These are phyloP conservation scores for Ulmus americana DNA, from an alignment of 331 rosid genomes.

Conservation along the genomic window DNA sequence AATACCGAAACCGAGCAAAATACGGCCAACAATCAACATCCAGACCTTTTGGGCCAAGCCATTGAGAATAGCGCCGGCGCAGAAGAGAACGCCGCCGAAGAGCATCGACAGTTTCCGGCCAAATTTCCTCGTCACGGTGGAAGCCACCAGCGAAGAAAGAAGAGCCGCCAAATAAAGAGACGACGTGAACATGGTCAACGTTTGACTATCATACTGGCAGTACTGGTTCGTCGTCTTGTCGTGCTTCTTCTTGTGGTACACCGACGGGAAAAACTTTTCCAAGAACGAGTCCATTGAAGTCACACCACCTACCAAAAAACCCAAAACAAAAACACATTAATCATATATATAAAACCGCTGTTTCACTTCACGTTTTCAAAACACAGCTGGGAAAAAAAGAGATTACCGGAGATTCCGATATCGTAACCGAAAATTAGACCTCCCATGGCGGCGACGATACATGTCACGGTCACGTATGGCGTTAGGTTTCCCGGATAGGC, in stretches of 20 bases:
- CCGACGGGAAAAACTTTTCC: slow-evolving; percentile 57
- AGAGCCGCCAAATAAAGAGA: slow-evolving; percentile 81
- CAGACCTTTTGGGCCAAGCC: slow-evolving; percentile 50
- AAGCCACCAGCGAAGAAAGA: slow-evolving; percentile 62
- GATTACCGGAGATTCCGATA: slow-evolving; percentile 79
- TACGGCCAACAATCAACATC: slow-evolving; percentile 83
- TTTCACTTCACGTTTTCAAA: neutral
- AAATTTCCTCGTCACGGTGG: slow-evolving; percentile 54
- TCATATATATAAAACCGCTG: neutral
- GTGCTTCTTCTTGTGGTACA: slow-evolving; percentile 39
- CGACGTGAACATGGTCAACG: slow-evolving; percentile 76
- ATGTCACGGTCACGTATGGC: slow-evolving; percentile 52
- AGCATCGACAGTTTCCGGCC: slow-evolving; percentile 79
- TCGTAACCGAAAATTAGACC: slow-evolving; percentile 90
- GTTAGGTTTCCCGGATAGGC: slow-evolving; percentile 74
- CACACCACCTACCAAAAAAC: slow-evolving; percentile 57
- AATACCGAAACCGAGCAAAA: slow-evolving; percentile 79
- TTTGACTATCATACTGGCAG: slow-evolving; percentile 70
- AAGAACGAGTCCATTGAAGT: slow-evolving; percentile 83
- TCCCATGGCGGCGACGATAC: slow-evolving; percentile 88
- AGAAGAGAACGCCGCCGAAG: slow-evolving; percentile 66
- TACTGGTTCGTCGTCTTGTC: slow-evolving; percentile 42
- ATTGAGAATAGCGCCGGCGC: slow-evolving; percentile 61
- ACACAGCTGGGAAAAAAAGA: neutral
- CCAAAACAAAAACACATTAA: neutral